A percentile compares a stretch with the other conserved stretches of the same genome.
These are phyloP conservation scores for Aspergillus quadrilineatus DNA, from an alignment of 2,329 filamentous ascomycete genomes.

Conservation along the genomic window DNA sequence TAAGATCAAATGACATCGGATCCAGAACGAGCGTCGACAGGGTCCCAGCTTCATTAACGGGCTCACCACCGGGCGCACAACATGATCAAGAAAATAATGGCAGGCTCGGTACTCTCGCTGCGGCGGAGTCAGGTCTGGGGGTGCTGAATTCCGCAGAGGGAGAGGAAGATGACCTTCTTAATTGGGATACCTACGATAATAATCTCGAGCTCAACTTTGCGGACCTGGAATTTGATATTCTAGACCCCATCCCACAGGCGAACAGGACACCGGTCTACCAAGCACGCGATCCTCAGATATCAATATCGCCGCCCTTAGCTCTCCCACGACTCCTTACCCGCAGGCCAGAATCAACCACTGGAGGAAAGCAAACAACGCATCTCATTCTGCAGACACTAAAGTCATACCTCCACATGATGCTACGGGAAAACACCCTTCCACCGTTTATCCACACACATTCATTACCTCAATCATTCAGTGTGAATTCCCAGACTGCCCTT, in stretches of 20 bases:
- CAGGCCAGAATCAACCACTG: conserved; percentile 16
- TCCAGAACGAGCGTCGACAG: background rate
- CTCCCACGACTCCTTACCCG: background rate
- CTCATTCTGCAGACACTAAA: conserved; percentile 44
- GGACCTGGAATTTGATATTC: background rate
- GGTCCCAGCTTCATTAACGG: background rate
- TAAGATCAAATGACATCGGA: background rate
- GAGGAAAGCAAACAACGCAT: conserved; percentile 34
- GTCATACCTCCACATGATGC: conserved; percentile 44
- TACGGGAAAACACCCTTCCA: conserved; percentile 39
- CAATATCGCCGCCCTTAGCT: background rate
- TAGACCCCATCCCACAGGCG: background rate
- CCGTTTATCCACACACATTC: conserved; percentile 44
- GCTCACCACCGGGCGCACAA: too few species aligned
- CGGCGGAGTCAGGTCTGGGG: background rate
- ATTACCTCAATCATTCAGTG: background rate
- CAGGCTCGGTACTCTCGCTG: background rate
- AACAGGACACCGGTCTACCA: background rate
- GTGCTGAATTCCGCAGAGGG: background rate
- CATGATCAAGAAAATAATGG: background rate
- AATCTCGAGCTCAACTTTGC: background rate
- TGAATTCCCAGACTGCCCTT: background rate
- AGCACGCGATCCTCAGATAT: background rate
- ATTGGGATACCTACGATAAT: background rate
- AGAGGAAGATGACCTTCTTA: background rate